Base-by-base conservation (phyloP, 192 early-diverging fungal species). In the Backusella sp. region DNA sequence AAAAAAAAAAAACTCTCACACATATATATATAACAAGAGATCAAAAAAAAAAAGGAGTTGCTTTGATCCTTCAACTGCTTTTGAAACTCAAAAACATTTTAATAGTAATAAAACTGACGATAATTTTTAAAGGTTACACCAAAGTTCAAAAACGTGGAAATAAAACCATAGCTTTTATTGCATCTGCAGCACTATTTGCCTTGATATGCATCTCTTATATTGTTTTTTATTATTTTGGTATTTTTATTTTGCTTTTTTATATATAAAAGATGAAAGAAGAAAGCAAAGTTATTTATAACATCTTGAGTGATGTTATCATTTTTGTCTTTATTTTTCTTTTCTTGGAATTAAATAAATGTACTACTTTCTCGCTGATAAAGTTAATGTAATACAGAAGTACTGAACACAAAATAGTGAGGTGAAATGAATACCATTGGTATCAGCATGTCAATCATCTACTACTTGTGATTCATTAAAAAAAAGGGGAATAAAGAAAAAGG, bases 361-460 rank as follows among this genome's bases (percentile, higher is more conserved):
- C 26, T 62, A 62, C 56, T 0, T 62, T 62, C 56, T 62, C 23
- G 7, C 12, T 62, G 26, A 62, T 28, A 62, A 62, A 62, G 23
- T 62, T 62, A 62, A 28, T 62, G 56, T 62, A 62, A 62, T 62
- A 62, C 56, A 62, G 37, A 39, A n/a, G 56, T 62, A 28, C 56
- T 62, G 56, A 62, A n/a, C 56, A 62, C 56, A 28, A 62, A 62
- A 62, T 9, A 62, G 11, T 12, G 26, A 62, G 21, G 56, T 26
- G 11, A 11, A 28, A 11, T 62, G 21, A 62, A 62, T 14, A n/a
- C 56, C 56, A 28, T 62, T 62, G 56, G n/a, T 62, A 49, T 49
- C 15, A 49, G 2, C 6, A 62, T 62, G 56, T 62, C 56, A 12
- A 62, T 15, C 26, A 62, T 23, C 26, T 23, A 14, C 56, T 28